Base-by-base conservation (phyloP, 192 early-diverging fungal genomes). In the Podila minutissima region DNA sequence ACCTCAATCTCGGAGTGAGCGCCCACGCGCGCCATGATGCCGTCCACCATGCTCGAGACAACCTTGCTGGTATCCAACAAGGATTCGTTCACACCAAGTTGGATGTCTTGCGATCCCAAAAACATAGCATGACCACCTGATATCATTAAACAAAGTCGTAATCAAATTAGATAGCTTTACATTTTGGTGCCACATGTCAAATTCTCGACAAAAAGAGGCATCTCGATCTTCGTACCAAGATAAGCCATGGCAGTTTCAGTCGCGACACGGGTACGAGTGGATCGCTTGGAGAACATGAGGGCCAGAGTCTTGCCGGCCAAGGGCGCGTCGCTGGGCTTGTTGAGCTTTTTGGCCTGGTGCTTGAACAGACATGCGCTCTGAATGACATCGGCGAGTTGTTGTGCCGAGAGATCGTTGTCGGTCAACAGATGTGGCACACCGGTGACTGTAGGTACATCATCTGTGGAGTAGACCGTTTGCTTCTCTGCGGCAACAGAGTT, bases 121-220 rank as follows among this genome's bases (percentile, higher is more conserved):
- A 98, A 99, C 93, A 99, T 92, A 10, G 97, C 91, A 71, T 97
- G 95, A 5, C 97, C 98, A 67, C 98, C 98, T 89, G 74, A 20
- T 22, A 50, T 49, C 9, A 24, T 15, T 64, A 7, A 24, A 60
- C 20, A 67, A 59, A 15, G 15, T 13, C 41, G 7, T 7, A 41
- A 41, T 12, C 1, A 46, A 50, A 68, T n/a, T 12, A 57, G 33
- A 26, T 10, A 28, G 1, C 10, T 22, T n/a, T 59, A 22, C 24
- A 17, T 59, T 35, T 37, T 26, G 7, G 4, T 8, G 28, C n/a
- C 10, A 28, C 57, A 57, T n/a, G 10, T 67, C 32, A 37, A 26
- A 2, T 55, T 5, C n/a, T 26, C 1, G 19, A 22, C 20, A 55
- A 6, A 55, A 55, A 55, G 11, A 53, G n/a, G 24, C 6, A 55